Base-by-base conservation (phyloP, 495 filamentous ascomycete genomes). In the Talaromyces ruber region DNA sequence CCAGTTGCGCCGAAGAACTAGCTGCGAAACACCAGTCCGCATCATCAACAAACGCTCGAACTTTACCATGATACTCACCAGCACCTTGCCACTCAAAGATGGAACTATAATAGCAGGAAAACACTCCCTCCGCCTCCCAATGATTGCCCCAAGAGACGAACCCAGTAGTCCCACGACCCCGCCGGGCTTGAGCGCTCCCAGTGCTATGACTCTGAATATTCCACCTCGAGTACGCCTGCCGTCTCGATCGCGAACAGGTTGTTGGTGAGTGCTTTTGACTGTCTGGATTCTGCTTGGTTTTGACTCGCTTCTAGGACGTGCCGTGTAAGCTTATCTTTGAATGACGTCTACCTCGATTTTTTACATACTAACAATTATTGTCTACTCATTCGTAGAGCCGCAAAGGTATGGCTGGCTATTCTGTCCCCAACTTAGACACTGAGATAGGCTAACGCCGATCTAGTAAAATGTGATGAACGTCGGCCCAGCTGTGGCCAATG, bases 401-500 rank as follows among this genome's bases (percentile, higher is more conserved):
- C 56, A 82, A 82, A 70, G 79, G 80, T 77, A 71, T 71, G 76
- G 65, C 30, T 30, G 61, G n/a, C n/a, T 50, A 3, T 37, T 50
- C 47, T n/a, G 7, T 28, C 21, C 18, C 24, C 29, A 24, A 37
- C 0, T 43, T 39, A 11, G 14, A 43, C n/a, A 55, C 3, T 56
- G n/a, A 34, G n/a, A 30, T 1, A 47, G 8, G n/a, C 16, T 62
- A 62, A 67, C 64, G 52, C 32, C 64, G 53, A n/a, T 55, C 34
- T 63, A 78, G 73, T 77, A 24, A 82, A 81, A 72, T 83, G 80
- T 68, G 80, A 83, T 70, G 80, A 82, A 68, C 73, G 72, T 57
- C 76, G 79, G 61, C 80, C 80, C 18, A 76, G 76, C 63, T 83
- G 80, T 63, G 80, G 79, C 74, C 82, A 84, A 78, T 85, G 82